Percentiles rank a stretch among this genome's conserved stretches.
phyloP scores from a whole-genome alignment of 768 basidiomycete genomes.

The Rubroboletus satanas region DNA sequence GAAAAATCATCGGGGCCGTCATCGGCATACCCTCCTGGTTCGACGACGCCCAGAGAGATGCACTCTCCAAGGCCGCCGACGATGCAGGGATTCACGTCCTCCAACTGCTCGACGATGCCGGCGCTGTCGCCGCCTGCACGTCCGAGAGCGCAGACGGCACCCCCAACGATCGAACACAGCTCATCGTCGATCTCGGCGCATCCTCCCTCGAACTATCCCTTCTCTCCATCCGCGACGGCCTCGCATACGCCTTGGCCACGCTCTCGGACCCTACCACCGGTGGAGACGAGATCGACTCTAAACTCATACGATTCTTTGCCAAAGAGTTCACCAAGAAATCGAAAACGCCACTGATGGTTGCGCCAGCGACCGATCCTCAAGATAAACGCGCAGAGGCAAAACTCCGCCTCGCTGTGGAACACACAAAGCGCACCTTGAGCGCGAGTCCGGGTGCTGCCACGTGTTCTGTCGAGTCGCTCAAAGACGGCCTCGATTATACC shows the following conservation, averaged over 20 bases:
- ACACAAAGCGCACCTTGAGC: constrained; percentile 89
- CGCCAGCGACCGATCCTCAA: constrained; percentile 49
- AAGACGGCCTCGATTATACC: constrained; percentile 89
- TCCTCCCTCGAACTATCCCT: constrained; percentile 68
- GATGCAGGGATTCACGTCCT: constrained; percentile 81
- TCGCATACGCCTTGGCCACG: constrained; percentile 60
- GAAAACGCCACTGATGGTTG: constrained; percentile 65
- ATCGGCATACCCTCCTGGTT: constrained; percentile 81
- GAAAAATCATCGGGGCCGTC: constrained; percentile 73
- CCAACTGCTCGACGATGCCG: constrained; percentile 85
- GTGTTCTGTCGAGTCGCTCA: constrained; percentile 90
- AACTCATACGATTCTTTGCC: constrained; percentile 86
- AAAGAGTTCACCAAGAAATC: constrained; percentile 98
- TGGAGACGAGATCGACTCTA: constrained; percentile 72
- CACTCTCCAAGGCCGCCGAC: constrained; percentile 67
- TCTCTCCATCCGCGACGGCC: constrained; percentile 71
- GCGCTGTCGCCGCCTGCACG: constrained; percentile 60
- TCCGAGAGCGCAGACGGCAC: constrained; percentile 42
- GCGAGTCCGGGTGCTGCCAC: constrained; percentile 86
- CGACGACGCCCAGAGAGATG: constrained; percentile 59
- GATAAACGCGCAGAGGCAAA: constrained; percentile 92
- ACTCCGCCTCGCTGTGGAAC: constrained; percentile 86
- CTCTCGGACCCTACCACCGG: constrained; percentile 46
- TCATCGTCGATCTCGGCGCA: constrained; percentile 78
- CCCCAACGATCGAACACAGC: constrained; percentile 64